Percentiles rank a stretch among this genome's conserved stretches.
These are phyloP conservation scores for Colletotrichum eremochloae DNA, from an alignment of 2,329 filamentous ascomycete genomes.

Conservation along the genomic window DNA sequence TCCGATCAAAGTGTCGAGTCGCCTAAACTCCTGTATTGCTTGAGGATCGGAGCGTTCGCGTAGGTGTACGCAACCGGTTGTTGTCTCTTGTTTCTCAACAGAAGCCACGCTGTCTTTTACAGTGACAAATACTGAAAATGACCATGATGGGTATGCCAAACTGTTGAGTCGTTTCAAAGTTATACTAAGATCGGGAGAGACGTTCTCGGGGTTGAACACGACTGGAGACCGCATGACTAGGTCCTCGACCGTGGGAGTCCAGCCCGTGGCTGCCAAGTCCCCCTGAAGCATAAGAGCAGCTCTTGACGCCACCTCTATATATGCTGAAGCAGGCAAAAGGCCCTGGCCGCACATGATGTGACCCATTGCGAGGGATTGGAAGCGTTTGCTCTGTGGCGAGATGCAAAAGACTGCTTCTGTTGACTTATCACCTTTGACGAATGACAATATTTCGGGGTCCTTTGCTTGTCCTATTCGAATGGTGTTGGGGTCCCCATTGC, in stretches of 20 bases:
- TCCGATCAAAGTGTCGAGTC: slow-evolving; percentile 6
- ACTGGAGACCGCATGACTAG: slow-evolving; percentile 13
- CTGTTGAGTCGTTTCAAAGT: background rate
- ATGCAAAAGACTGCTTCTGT: background rate
- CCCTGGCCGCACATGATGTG: slow-evolving; percentile 19
- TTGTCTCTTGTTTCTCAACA: background rate
- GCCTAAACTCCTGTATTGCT: background rate
- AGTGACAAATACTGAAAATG: slow-evolving; percentile 11
- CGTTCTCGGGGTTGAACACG: background rate
- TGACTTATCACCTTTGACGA: slow-evolving; percentile 2
- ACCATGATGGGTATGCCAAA: slow-evolving; percentile 3
- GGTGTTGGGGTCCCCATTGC: too few relatives aligned
- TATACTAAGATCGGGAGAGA: background rate
- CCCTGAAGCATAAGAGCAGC: slow-evolving; percentile 13
- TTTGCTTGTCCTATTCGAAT: too few relatives aligned
- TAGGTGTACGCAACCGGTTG: background rate
- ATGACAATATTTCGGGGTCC: background rate
- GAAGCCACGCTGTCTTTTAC: background rate
- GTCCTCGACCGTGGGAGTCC: slow-evolving; percentile 5
- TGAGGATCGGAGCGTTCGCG: background rate
- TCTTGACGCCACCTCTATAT: slow-evolving; percentile 18
- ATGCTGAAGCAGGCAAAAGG: slow-evolving; percentile 28
- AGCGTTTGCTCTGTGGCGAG: slow-evolving; percentile 13
- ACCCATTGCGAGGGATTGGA: background rate
- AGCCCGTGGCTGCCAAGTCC: background rate